These are phyloP conservation scores for Geoglossum glabrum DNA, from an alignment of 495 filamentous ascomycete genomes.

Conservation along the genomic window DNA sequence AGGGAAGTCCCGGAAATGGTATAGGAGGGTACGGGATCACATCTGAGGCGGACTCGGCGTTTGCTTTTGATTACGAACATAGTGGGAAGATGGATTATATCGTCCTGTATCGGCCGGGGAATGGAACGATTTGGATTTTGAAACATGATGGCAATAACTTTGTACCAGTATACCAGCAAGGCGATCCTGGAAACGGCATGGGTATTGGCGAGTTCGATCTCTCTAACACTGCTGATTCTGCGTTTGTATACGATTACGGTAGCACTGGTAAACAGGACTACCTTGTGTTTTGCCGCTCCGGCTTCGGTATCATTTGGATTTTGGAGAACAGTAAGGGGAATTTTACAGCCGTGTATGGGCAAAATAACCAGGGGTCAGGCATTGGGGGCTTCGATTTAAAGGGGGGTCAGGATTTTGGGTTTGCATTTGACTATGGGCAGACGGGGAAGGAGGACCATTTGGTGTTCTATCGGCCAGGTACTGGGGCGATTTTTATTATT, in stretches of 20 bases:
- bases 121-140: not conserved
- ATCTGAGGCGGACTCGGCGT: not conserved
- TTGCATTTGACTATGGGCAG: not conserved
- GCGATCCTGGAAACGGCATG: too few species aligned
- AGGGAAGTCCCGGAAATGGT: not conserved
- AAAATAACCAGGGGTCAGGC: not conserved
- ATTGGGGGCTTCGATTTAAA: not conserved
- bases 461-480: not conserved
- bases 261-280: not conserved
- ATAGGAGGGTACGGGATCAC: not conserved
- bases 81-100: slow-evolving; percentile 1
- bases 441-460: not conserved
- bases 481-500: not conserved
- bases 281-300: not conserved
- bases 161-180: too few species aligned
- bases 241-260: not conserved
- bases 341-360: not conserved
- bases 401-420: not conserved
- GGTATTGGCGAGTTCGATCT: too few species aligned
- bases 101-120: not conserved
- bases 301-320: not conserved
- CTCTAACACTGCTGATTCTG: not conserved
- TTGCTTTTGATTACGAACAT: not conserved
- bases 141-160: not conserved
- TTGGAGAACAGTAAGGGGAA: not conserved